Percentiles rank a stretch among this genome's conserved stretches.
phyloP scores from a whole-genome alignment of 2,329 filamentous ascomycete genomes.

The Pseudogymnoascus sp. region DNA sequence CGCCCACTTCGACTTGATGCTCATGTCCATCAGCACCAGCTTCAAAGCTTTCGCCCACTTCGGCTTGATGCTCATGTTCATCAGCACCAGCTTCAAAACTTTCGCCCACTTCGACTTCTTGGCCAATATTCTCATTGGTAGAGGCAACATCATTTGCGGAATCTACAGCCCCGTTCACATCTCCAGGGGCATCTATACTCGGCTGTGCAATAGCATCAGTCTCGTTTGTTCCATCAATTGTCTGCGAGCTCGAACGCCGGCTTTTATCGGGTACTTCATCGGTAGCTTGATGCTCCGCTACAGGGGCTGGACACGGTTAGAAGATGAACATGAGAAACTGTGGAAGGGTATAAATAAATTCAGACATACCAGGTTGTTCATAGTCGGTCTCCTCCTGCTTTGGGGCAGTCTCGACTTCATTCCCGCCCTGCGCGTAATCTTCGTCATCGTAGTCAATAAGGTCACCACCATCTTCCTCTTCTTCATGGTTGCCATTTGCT shows the following conservation, averaged over 20 bases:
- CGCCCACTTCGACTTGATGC: neutral
- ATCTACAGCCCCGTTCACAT: neutral
- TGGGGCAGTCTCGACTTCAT: neutral
- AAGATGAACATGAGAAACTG: constrained; percentile 23
- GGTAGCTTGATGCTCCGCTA: constrained; percentile 19
- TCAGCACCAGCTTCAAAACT: constrained; percentile 21
- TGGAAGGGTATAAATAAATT: constrained; percentile 10
- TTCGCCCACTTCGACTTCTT: constrained; percentile 7
- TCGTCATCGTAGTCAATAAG: constrained; percentile 45
- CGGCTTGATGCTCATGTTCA: constrained; percentile 15
- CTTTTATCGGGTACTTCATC: constrained; percentile 18
- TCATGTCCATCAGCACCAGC: neutral
- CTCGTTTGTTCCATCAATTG: constrained; percentile 1
- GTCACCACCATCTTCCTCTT: constrained; percentile 32
- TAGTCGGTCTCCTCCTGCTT: constrained; percentile 18
- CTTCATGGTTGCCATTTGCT: neutral
- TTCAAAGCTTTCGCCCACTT: constrained; percentile 24
- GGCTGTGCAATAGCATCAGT: constrained; percentile 3
- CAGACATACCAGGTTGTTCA: constrained; percentile 10
- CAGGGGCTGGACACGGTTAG: constrained; percentile 20
- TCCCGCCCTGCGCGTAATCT: constrained; percentile 20
- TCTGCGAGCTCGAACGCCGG: constrained; percentile 18
- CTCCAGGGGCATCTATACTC: neutral
- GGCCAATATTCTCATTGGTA: neutral
- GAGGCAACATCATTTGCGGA: neutral